These are phyloP conservation scores for Lactarius hengduanensis DNA, from an alignment of 768 basidiomycete species.

Conservation along the genomic window DNA sequence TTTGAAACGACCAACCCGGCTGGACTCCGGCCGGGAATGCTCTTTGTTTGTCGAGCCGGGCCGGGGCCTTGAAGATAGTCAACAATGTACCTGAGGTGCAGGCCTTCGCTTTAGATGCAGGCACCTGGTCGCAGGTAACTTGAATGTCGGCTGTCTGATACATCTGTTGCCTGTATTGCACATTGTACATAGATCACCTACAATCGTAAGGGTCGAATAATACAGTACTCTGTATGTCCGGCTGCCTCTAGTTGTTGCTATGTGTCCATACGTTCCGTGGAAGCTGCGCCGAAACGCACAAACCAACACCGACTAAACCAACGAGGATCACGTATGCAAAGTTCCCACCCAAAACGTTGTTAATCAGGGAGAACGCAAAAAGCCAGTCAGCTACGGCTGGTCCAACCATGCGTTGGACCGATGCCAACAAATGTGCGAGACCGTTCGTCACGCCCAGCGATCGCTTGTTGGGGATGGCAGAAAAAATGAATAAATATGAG, in stretches of 20 bases:
- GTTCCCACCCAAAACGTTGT: constrained; percentile 27
- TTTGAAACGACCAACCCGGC: too few species aligned
- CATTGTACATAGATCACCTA: background rate
- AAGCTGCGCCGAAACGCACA: background rate
- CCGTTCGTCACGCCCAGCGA: constrained; percentile 70
- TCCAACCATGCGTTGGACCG: constrained; percentile 45
- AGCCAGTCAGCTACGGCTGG: constrained; percentile 58
- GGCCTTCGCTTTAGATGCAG: too few species aligned
- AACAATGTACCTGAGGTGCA: too few species aligned
- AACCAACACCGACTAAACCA: background rate
- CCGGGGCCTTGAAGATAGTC: too few species aligned
- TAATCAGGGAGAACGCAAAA: constrained; percentile 57
- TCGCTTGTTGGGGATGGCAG: constrained; percentile 59
- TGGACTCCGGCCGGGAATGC: too few species aligned
- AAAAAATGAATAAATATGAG: constrained; percentile 65
- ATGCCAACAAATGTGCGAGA: constrained; percentile 38
- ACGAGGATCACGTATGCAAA: constrained; percentile 2
- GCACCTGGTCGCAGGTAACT: too few species aligned
- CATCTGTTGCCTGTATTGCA: too few species aligned
- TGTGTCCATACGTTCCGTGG: background rate
- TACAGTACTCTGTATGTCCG: background rate
- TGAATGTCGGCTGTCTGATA: too few species aligned
- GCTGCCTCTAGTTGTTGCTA: background rate
- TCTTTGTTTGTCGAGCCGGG: too few species aligned
- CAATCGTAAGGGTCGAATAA: background rate